Evolutionary conservation across 768 basidiomycete species (phyloP), one percentile per base, ranked within the genome.

Genomic region (Ephemerocybe angulata): DNA sequence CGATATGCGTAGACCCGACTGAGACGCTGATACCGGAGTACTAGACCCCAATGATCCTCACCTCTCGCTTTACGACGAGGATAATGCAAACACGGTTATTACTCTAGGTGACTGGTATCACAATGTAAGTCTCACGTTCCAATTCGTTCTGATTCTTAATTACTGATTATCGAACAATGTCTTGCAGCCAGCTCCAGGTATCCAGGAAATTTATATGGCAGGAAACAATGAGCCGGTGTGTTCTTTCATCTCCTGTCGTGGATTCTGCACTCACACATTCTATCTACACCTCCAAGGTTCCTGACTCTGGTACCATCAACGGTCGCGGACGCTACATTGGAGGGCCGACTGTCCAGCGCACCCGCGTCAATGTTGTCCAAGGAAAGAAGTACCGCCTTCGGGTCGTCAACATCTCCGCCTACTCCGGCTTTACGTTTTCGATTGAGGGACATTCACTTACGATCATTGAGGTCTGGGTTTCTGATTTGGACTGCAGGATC

Each of bases 311-410:
- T 5, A 65, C 79, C 15, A 72, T 83, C 55, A 83, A 82, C 49
- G 78, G 77, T 4, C 59, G 58, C 13, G 79, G 78, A 15, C 76
- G 81, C 49, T 73, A 60, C 61, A 53, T 65, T 4, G 67, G 68
- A 2, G 80, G 81, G 4, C 77, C 80, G 19, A 44, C 42, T 10
- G 65, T 68, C 3, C 64, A 72, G 0, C 71, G 76, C 40, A 52
- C 77, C 0, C 70, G 78, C 5, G 62, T 78, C 54, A 72, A 74
- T 52, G 79, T 84, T 43, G 54, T 62, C 2, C 52, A 55, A 0
- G 76, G 75, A 13, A 70, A 71, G 50, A 70, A 79, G 33, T 84
- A 84, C 62, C 77, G 83, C 37, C 76, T 84, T 68, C 79, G 82
- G 10, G 52, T 85, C 15, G 65, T 85, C 60, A 75, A 75, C 48